phyloP scores from a whole-genome alignment of 495 filamentous ascomycete genomes.

The Chaetomium cochliodes region DNA sequence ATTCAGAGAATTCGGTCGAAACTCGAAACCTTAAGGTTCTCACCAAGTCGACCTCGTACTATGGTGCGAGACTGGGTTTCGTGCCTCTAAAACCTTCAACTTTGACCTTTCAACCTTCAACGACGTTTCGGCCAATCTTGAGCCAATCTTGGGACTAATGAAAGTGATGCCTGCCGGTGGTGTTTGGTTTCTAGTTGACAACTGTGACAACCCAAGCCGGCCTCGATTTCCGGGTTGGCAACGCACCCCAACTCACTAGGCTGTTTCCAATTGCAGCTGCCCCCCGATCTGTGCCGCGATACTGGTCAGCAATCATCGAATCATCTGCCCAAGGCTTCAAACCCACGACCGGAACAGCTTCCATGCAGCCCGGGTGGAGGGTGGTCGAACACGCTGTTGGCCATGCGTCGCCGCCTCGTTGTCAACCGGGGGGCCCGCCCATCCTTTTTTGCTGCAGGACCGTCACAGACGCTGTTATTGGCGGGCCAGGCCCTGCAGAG shows the following conservation, averaged over 20 bases:
- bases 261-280: background rate
- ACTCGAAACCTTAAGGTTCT: too few relatives aligned
- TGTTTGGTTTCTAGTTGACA: too few relatives aligned
- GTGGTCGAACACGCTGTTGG: conserved; percentile 3
- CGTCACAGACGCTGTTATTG: conserved; percentile 14
- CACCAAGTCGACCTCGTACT: too few relatives aligned
- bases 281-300: background rate
- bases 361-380: conserved; percentile 12
- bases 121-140: too few relatives aligned
- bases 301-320: background rate
- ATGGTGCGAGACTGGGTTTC: too few relatives aligned
- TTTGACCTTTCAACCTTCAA: too few relatives aligned
- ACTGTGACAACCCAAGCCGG: too few relatives aligned
- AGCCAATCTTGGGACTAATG: too few relatives aligned
- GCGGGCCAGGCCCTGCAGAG: conserved; percentile 17
- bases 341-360: background rate
- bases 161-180: too few relatives aligned
- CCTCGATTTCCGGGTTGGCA: background rate
- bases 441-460: conserved; percentile 18
- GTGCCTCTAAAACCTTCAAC: too few relatives aligned
- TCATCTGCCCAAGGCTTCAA: background rate
- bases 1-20: too few relatives aligned
- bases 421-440: conserved; percentile 14
- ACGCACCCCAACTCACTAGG: background rate
- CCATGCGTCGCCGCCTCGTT: conserved; percentile 14